These are phyloP conservation scores for Ustilago esculenta DNA, from an alignment of 1,284 basidiomycete genomes.

Conservation along the genomic window DNA sequence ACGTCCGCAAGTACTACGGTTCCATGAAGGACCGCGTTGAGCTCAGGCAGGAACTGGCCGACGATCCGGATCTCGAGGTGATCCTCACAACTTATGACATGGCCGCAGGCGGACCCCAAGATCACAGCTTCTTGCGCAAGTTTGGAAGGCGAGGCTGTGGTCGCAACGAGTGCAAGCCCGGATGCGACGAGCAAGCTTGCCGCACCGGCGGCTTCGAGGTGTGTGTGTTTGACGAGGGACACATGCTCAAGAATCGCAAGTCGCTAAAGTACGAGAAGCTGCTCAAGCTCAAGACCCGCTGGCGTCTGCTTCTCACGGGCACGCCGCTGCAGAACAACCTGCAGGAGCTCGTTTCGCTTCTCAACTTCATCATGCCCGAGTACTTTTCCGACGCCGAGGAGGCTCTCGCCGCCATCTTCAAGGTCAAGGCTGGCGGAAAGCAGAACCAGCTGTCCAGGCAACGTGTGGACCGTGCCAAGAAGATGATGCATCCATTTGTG, in stretches of 20 bases:
- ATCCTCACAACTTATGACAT: conserved; percentile 96
- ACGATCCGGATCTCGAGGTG: conserved; percentile 83
- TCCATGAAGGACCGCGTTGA: conserved; percentile 84
- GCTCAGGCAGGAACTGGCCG: conserved; percentile 75
- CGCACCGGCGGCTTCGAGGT: conserved; percentile 79
- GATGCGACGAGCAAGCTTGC: conserved; percentile 36
- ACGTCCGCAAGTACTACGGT: conserved; percentile 93
- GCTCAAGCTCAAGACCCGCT: conserved; percentile 83
- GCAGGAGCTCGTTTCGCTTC: conserved; percentile 88
- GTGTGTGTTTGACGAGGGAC: conserved; percentile 89
- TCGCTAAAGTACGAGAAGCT: conserved; percentile 92
- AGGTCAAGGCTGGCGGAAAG: conserved; percentile 87
- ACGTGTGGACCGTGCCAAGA: conserved; percentile 91
- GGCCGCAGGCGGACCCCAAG: conserved; percentile 80
- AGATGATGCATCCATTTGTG: conserved; percentile 99
- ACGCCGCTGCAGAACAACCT: conserved; percentile 86
- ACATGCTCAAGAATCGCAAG: conserved; percentile 94
- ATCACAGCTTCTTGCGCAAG: conserved; percentile 86
- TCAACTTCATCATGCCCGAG: conserved; percentile 96
- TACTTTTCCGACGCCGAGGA: conserved; percentile 81
- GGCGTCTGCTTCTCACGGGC: conserved; percentile 92
- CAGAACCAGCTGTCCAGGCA: conserved; percentile 86
- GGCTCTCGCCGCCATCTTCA: conserved; percentile 92
- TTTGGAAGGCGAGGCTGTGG: conserved; percentile 44
- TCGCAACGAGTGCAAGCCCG: conserved; percentile 28